These are phyloP conservation scores for Clonostachys solani DNA, from an alignment of 2,329 filamentous ascomycete species.

Conservation along the genomic window DNA sequence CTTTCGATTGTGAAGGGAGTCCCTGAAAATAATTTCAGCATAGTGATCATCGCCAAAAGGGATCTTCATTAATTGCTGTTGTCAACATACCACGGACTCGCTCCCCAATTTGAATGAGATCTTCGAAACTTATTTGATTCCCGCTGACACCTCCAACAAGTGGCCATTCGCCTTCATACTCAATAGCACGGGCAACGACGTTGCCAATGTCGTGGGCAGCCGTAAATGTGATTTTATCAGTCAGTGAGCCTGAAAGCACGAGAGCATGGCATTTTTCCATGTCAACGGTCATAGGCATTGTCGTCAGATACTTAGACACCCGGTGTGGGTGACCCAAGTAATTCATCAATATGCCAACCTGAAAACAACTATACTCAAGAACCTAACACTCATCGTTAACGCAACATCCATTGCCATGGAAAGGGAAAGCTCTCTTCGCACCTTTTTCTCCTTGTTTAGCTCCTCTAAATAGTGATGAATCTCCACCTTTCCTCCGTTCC, in stretches of 20 bases:
- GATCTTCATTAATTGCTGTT: too few relatives aligned
- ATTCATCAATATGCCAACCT: constrained; percentile 49
- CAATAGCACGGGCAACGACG: constrained; percentile 32
- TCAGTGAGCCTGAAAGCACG: constrained; percentile 32
- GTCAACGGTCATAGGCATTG: constrained; percentile 28
- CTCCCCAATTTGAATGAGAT: constrained; percentile 32
- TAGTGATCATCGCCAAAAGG: background rate
- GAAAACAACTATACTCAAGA: constrained; percentile 52
- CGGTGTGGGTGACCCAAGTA: constrained; percentile 47
- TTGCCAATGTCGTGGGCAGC: constrained; percentile 34
- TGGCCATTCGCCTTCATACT: constrained; percentile 38
- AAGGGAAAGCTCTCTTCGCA: constrained; percentile 6
- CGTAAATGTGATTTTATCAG: constrained; percentile 36
- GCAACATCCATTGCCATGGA: too few relatives aligned
- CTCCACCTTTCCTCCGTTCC: constrained; percentile 41
- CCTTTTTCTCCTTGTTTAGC: constrained; percentile 41
- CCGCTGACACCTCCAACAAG: constrained; percentile 32
- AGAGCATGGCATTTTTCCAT: constrained; percentile 35
- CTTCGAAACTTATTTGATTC: constrained; percentile 20
- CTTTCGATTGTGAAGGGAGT: constrained; percentile 10
- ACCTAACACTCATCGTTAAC: constrained; percentile 25
- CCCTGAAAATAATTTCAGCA: constrained; percentile 4
- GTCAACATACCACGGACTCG: constrained; percentile 29
- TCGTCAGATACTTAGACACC: constrained; percentile 35
- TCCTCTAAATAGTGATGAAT: constrained; percentile 43